Conservation (phyloP, 2,329 filamentous ascomycete species). For the Pseudocercospora macadamiae region DNA sequence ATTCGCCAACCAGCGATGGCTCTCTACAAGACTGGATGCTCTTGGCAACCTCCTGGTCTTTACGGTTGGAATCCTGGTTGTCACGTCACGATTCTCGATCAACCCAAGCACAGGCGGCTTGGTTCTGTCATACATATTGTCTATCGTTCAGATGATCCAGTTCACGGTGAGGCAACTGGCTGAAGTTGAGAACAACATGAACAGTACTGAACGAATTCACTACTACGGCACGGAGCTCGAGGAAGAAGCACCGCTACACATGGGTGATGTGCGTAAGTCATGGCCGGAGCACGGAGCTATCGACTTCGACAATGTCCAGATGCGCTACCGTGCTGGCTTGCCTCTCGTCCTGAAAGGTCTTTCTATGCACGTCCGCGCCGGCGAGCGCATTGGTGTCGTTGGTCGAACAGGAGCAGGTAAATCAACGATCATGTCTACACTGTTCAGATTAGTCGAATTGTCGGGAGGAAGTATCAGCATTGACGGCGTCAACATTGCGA, state of each 20-base stretch:
- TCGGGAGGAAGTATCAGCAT: slow-evolving; percentile 53
- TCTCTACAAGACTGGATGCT: slow-evolving; percentile 79
- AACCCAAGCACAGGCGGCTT: slow-evolving; percentile 82
- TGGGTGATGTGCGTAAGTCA: slow-evolving; percentile 66
- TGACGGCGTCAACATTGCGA: slow-evolving; percentile 64
- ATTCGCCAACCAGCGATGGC: slow-evolving; percentile 93
- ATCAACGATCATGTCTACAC: slow-evolving; percentile 78
- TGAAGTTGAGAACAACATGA: slow-evolving; percentile 98
- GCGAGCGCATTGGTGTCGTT: slow-evolving; percentile 80
- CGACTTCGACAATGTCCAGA: slow-evolving; percentile 53
- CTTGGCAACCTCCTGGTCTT: slow-evolving; percentile 87
- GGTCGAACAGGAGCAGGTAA: slow-evolving; percentile 83
- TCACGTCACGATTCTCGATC: slow-evolving; percentile 86
- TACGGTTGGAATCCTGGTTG: slow-evolving; percentile 83
- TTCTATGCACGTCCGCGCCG: slow-evolving; percentile 69
- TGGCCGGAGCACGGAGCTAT: slow-evolving; percentile 87
- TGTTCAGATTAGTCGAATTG: slow-evolving; percentile 69
- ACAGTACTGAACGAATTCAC: slow-evolving; percentile 86
- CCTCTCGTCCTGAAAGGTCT: slow-evolving; percentile 55
- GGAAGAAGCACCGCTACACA: slow-evolving; percentile 83
- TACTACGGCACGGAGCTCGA: slow-evolving; percentile 88
- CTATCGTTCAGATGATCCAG: slow-evolving; percentile 93
- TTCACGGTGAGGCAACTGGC: slow-evolving; percentile 92
- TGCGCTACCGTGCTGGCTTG: slow-evolving; percentile 55
- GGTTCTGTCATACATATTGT: slow-evolving; percentile 89